These are phyloP conservation scores for Chenopodium album DNA, from an alignment of 148 eudicot genomes.

Conservation along the genomic window DNA sequence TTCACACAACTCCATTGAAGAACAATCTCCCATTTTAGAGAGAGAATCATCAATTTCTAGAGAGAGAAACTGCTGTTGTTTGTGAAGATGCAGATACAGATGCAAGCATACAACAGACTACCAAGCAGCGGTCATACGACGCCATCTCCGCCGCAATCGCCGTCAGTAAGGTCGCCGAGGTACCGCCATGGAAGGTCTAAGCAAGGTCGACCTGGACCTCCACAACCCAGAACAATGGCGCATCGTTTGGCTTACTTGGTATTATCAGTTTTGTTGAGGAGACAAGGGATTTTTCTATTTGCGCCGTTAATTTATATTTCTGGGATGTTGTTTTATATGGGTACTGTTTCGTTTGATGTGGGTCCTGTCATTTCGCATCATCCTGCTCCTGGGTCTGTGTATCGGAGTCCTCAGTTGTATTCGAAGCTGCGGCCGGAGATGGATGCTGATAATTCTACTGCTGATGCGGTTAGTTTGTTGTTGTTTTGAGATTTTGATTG, in stretches of 20 bases:
- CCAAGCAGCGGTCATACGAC: constrained; percentile 83
- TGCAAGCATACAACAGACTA: constrained; percentile 79
- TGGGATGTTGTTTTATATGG: constrained; percentile 88
- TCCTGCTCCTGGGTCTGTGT: constrained; percentile 65
- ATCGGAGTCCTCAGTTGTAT: constrained; percentile 80
- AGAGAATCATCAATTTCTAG: too few species aligned
- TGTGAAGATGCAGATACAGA: constrained; percentile 23
- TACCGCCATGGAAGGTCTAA: constrained; percentile 48
- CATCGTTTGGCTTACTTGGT: constrained; percentile 67
- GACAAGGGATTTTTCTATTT: constrained; percentile 83
- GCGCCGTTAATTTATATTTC: constrained; percentile 84
- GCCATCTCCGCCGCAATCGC: constrained; percentile 86
- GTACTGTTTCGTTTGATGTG: constrained; percentile 79
- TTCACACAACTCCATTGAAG: neutral
- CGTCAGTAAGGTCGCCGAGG: constrained; percentile 65
- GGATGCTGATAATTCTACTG: constrained; percentile 75
- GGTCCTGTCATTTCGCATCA: constrained; percentile 62
- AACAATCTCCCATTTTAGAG: too few species aligned
- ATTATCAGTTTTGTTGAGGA: constrained; percentile 63
- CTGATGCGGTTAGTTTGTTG: constrained; percentile 67
- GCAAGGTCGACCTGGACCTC: constrained; percentile 29
- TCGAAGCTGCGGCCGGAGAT: constrained; percentile 66
- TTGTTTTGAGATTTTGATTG: neutral
- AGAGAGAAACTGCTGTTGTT: too few species aligned
- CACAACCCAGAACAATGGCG: constrained; percentile 38